Conservation (phyloP, 139 green algal genomes). For the Chlamydomonas incerta region DNA sequence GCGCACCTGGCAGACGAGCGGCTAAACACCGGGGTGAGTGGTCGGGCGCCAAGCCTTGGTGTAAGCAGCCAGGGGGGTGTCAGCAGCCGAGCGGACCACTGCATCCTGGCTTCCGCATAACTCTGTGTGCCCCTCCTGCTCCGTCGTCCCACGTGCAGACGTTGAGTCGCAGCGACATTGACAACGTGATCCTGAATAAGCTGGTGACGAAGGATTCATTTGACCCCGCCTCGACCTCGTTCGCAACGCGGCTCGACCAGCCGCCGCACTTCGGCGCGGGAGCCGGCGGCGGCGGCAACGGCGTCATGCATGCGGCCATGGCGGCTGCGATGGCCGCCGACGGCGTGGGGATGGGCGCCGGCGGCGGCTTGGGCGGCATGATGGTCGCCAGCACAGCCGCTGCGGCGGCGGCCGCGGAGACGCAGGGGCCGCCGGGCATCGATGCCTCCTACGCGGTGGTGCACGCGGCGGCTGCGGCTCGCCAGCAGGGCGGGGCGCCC, state of each 20-base stretch:
- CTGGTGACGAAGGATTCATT: slow-evolving; percentile 40
- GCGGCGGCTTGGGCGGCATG: not conserved
- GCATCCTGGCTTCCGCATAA: too few species aligned
- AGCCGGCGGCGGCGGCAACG: not conserved
- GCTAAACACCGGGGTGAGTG: slow-evolving; percentile 14
- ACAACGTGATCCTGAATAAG: slow-evolving; percentile 42
- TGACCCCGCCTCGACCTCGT: slow-evolving; percentile 42
- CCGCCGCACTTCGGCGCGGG: not conserved
- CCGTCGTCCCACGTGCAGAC: not conserved
- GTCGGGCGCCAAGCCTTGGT: too few species aligned
- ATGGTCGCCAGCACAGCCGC: not conserved
- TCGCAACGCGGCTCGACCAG: slow-evolving; percentile 33
- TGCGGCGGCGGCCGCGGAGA: slow-evolving; percentile 27
- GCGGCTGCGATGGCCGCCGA: not conserved
- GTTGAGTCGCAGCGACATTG: slow-evolving; percentile 30
- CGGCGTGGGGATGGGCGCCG: not conserved
- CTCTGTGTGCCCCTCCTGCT: too few species aligned
- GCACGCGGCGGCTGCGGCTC: not conserved
- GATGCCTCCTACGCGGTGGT: slow-evolving; percentile 34
- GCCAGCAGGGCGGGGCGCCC: not conserved
- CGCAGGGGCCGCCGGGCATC: slow-evolving; percentile 15
- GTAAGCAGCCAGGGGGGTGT: too few species aligned
- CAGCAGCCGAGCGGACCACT: too few species aligned
- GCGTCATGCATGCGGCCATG: not conserved
- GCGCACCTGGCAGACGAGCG: slow-evolving; percentile 54